phyloP scores from a whole-genome alignment of 2,329 filamentous ascomycete species.

The Didymella pomorum region DNA sequence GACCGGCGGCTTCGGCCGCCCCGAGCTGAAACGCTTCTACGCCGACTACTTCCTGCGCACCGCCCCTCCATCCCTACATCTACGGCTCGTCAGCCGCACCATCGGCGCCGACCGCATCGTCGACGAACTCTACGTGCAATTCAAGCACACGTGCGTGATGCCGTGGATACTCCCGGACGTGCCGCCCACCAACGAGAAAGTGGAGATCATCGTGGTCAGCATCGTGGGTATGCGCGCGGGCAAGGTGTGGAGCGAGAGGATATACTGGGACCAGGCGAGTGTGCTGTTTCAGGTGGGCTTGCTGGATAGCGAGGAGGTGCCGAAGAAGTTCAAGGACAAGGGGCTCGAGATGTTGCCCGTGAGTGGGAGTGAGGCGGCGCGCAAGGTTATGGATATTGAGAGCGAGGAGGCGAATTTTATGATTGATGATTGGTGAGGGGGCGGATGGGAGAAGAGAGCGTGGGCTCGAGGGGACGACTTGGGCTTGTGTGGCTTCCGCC shows the following conservation, averaged over 20 bases:
- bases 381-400: slow-evolving; percentile 57
- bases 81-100: slow-evolving; percentile 66
- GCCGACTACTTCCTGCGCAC: slow-evolving; percentile 62
- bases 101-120: slow-evolving; percentile 66
- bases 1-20: slow-evolving; percentile 54
- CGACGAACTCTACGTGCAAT: slow-evolving; percentile 66
- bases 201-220: slow-evolving; percentile 65
- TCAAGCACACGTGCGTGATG: slow-evolving; percentile 64
- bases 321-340: slow-evolving; percentile 54
- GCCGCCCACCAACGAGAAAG: slow-evolving; percentile 62
- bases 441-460: too few relatives aligned
- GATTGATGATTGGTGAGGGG: slow-evolving; percentile 54
- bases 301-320: slow-evolving; percentile 64
- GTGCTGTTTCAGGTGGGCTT: slow-evolving; percentile 67
- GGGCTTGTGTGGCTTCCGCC: too few relatives aligned
- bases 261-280: slow-evolving; percentile 70
- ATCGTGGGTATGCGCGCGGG: slow-evolving; percentile 64
- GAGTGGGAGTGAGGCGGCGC: slow-evolving; percentile 56
- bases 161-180: slow-evolving; percentile 68
- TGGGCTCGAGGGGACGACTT: too few relatives aligned
- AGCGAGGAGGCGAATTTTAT: slow-evolving; percentile 56
- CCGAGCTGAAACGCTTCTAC: slow-evolving; percentile 63
- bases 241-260: slow-evolving; percentile 63
- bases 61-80: slow-evolving; percentile 57
- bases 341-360: slow-evolving; percentile 59